Conservation (phyloP, 305 asterid genomes). For the Nicotiana rustica region DNA sequence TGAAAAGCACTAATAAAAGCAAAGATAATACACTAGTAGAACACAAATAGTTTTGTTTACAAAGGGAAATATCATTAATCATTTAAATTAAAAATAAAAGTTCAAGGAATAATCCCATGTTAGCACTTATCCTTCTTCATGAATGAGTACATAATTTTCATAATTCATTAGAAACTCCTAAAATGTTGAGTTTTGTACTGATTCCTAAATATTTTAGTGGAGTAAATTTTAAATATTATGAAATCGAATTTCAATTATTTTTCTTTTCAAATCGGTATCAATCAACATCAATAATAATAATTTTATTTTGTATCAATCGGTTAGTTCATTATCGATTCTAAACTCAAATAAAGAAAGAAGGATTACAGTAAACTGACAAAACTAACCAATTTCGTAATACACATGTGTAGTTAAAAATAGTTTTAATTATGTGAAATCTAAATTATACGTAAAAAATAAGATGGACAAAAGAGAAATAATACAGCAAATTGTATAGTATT, state of each 20-base stretch:
- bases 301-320: no score
- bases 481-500: neutral
- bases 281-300: no score
- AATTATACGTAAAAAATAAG: no score
- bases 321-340: no score
- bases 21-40: neutral
- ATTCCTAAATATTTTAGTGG: neutral
- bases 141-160: neutral
- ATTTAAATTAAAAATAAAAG: neutral
- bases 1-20: neutral
- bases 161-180: neutral
- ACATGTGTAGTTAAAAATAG: no score
- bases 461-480: no score
- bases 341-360: no score
- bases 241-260: no score
- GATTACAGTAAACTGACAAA: no score
- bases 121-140: conserved; percentile 12
- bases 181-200: neutral
- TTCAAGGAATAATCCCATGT: conserved; percentile 21
- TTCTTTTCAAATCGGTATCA: no score
- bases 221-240: neutral
- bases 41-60: neutral
- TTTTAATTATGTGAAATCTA: no score
- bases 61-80: neutral
- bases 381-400: no score